These are phyloP conservation scores for Pisolithus sp. DNA, from an alignment of 768 basidiomycete genomes.

Conservation along the genomic window DNA sequence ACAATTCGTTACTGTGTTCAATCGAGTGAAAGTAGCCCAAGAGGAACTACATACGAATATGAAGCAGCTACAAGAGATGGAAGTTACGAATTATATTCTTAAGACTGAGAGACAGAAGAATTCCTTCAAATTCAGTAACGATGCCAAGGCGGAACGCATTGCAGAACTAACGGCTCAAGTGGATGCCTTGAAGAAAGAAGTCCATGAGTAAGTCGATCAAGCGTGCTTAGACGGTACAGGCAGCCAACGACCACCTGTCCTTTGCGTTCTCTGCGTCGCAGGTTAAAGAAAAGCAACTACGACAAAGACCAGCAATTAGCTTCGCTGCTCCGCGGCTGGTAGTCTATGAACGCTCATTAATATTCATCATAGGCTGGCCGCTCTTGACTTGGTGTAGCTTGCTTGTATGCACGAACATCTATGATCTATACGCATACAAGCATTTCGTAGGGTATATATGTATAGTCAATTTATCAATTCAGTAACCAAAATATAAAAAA, in stretches of 20 bases:
- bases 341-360: too few species aligned
- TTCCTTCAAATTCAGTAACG: constrained; percentile 31
- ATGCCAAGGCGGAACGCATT: constrained; percentile 24
- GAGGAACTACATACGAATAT: constrained; percentile 2
- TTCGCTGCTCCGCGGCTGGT: neutral
- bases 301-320: neutral
- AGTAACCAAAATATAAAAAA: too few species aligned
- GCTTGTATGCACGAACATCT: too few species aligned
- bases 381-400: too few species aligned
- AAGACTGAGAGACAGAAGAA: constrained; percentile 34
- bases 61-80: constrained; percentile 8
- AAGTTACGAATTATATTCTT: constrained; percentile 24
- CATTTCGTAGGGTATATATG: too few species aligned
- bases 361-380: too few species aligned
- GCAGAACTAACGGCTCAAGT: constrained; percentile 6
- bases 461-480: too few species aligned
- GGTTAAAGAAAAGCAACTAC: constrained; percentile 2
- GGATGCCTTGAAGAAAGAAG: constrained; percentile 7
- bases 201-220: constrained; percentile 11
- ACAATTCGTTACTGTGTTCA: constrained; percentile 12
- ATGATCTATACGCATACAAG: too few species aligned
- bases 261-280: neutral
- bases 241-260: neutral
- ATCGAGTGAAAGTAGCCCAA: neutral
- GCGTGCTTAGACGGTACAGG: neutral